Evolutionary conservation across 805 yeast genomes (phyloP).

Genomic region (Lipomyces mesembrius): DNA sequence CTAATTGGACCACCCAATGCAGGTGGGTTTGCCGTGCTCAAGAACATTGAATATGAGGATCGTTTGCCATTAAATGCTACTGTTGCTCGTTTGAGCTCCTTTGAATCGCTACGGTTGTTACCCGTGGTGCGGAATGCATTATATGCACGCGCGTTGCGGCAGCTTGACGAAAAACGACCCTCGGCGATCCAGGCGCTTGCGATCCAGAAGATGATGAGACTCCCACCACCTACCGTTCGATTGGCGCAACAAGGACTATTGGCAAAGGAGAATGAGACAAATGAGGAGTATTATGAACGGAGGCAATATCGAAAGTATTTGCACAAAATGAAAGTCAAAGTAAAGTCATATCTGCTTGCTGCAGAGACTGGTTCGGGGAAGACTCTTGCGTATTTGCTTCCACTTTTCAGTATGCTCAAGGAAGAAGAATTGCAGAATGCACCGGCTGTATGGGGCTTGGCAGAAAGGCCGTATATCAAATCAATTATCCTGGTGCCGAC

Average conservation of each 20-base stretch:
- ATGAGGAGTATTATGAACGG: slow-evolving; percentile 29
- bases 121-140: slow-evolving; percentile 69
- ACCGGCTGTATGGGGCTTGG: slow-evolving; percentile 47
- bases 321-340: slow-evolving; percentile 46
- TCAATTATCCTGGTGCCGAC: slow-evolving; percentile 87
- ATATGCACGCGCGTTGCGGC: slow-evolving; percentile 53
- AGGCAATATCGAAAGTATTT: slow-evolving; percentile 16
- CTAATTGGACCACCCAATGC: slow-evolving; percentile 42
- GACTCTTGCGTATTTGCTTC: slow-evolving; percentile 87
- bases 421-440: slow-evolving; percentile 55
- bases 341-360: slow-evolving; percentile 74
- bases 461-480: slow-evolving; percentile 55
- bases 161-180: slow-evolving; percentile 51
- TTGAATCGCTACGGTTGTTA: slow-evolving; percentile 67
- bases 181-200: slow-evolving; percentile 85
- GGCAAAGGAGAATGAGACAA: slow-evolving; percentile 15
- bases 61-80: slow-evolving; percentile 48
- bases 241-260: slow-evolving; percentile 12
- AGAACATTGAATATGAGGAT: slow-evolving; percentile 40
- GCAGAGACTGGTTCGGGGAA: slow-evolving; percentile 98
- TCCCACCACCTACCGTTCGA: slow-evolving; percentile 27
- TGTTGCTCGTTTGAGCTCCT: slow-evolving; percentile 59
- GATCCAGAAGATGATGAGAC: slow-evolving; percentile 48
- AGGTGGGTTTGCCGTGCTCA: slow-evolving; percentile 43
- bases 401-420: slow-evolving; percentile 69